Evolutionary conservation across 2,329 filamentous ascomycete genomes (phyloP).

Genomic region (Botrytis byssoidea): DNA sequence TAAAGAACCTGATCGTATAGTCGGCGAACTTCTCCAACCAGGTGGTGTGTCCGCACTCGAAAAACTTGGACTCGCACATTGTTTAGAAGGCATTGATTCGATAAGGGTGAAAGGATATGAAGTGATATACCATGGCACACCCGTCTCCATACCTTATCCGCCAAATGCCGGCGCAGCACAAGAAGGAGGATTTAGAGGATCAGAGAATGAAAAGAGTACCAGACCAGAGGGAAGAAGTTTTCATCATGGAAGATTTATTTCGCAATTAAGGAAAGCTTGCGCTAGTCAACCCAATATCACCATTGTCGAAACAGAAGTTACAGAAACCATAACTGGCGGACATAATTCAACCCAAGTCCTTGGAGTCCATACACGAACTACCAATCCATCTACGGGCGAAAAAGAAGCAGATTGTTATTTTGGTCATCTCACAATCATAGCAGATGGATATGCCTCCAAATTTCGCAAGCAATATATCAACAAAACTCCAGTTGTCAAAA

Average conservation of each 20-base stretch:
- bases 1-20: conserved; percentile 91
- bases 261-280: conserved; percentile 74
- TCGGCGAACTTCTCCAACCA: conserved; percentile 92
- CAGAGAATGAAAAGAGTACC: conserved; percentile 40
- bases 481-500: conserved; percentile 67
- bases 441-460: conserved; percentile 89
- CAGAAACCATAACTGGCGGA: conserved; percentile 68
- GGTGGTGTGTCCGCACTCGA: conserved; percentile 81
- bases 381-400: conserved; percentile 52
- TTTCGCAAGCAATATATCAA: conserved; percentile 80
- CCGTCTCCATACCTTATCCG: conserved; percentile 78
- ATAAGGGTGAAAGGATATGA: conserved; percentile 82
- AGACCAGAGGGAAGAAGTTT: conserved; percentile 75
- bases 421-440: conserved; percentile 80
- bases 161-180: conserved; percentile 47
- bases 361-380: conserved; percentile 74
- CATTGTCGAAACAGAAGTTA: conserved; percentile 85
- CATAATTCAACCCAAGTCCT: conserved; percentile 65
- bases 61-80: conserved; percentile 76
- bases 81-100: conserved; percentile 85
- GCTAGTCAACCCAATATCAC: conserved; percentile 77
- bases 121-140: conserved; percentile 74
- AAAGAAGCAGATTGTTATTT: conserved; percentile 78
- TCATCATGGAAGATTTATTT: conserved; percentile 93
- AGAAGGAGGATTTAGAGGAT: conserved; percentile 25